These are phyloP conservation scores for Russula compacta DNA, from an alignment of 768 basidiomycete species.

Conservation along the genomic window DNA sequence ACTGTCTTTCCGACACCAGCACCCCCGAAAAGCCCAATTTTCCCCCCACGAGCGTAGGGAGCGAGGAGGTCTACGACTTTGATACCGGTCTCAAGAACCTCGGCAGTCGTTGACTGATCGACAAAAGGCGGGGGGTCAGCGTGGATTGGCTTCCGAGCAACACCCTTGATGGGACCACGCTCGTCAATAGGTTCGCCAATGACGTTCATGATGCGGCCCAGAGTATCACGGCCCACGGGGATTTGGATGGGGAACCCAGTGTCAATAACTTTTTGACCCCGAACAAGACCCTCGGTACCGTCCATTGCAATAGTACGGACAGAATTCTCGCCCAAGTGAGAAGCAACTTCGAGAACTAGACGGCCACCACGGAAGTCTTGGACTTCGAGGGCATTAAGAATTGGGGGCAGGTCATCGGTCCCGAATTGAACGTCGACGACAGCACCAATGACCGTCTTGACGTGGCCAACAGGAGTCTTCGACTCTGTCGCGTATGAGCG, in stretches of 20 bases:
- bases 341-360: slow-evolving; percentile 97
- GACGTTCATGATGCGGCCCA: slow-evolving; percentile 99
- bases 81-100: slow-evolving; percentile 99
- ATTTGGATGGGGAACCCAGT: slow-evolving; percentile 95
- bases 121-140: slow-evolving; percentile 96
- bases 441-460: slow-evolving; percentile 99
- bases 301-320: slow-evolving; percentile 99
- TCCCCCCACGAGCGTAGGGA: slow-evolving; percentile 99
- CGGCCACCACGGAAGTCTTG: slow-evolving; percentile 89
- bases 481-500: slow-evolving; percentile 92
- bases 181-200: slow-evolving; percentile 99
- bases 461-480: slow-evolving; percentile 59
- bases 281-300: slow-evolving; percentile 99
- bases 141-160: slow-evolving; percentile 87
- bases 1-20: slow-evolving; percentile 99
- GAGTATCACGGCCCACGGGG: slow-evolving; percentile 88
- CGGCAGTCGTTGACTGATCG: slow-evolving; percentile 97
- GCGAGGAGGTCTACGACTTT: slow-evolving; percentile 99
- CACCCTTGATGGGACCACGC: slow-evolving; percentile 97
- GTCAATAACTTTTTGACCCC: slow-evolving; percentile 95
- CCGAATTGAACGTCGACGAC: slow-evolving; percentile 99
- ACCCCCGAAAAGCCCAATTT: slow-evolving; percentile 99
- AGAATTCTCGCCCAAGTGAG: slow-evolving; percentile 97
- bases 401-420: slow-evolving; percentile 87
- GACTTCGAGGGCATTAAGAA: slow-evolving; percentile 98